Evolutionary conservation across 192 early-diverging fungal species (phyloP), one percentile per base, ranked within the genome.

Genomic region (Mortierella alpina): DNA sequence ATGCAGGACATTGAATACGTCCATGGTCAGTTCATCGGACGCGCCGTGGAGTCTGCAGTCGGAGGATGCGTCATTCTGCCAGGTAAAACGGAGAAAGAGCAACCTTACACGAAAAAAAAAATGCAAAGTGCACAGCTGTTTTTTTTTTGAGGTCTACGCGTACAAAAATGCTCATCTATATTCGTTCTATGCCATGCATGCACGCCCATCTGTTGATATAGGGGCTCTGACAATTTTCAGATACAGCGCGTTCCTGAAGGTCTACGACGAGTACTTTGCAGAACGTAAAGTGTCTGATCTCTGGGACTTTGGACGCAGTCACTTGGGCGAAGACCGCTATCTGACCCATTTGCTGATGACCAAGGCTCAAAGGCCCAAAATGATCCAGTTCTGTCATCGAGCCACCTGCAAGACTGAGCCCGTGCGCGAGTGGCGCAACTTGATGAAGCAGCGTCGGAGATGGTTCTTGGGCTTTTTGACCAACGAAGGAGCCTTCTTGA

Each of bases 1-100:
- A 55, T 87, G 56, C 86, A 87, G 53, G 86, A 87, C 55, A 63
- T 72, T 20, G 86, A 87, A 55, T 87, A 87, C 42, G 73, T 87
- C 47, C 54, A 71, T 11, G 84, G 84, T 12, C 86, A 87, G 59
- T 63, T 69, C 48, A 58, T 69, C 84, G 66, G 68, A 18, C 61
- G 86, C 23, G 58, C 65, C 5, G 62, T 87, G 23, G 86, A 87
- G 52, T 70, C 70, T 67, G 76, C 51, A 7, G 52, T 63, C 20
- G 55, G 86, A 76, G 61, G 73, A 50, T 64, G 84, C 68, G 47
- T 87, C 67, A 59, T 85, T 59, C 55, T 72, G 73, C 64, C 86
- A 85, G 54, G 86, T 69, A 69, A 18, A 45, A 15, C 44, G 59
- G 7, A 45, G 66, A 53, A 40, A 23, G 4, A 4, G 15, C 11